Conservation (phyloP, 345 rosid species). For the Eucalyptus urophylla region DNA sequence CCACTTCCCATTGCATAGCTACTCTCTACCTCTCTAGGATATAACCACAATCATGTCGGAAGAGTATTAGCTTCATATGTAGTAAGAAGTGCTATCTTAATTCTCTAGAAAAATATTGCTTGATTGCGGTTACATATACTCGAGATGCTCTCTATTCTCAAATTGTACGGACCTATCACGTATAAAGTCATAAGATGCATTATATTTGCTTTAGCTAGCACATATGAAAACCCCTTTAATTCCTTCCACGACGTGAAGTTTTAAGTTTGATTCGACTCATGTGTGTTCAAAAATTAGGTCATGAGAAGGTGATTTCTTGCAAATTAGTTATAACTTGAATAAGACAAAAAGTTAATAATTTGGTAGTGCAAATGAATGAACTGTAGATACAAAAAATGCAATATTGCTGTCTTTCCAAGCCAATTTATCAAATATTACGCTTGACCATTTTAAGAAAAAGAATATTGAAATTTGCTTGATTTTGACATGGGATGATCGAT, state of each 20-base stretch:
- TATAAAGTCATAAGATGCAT: neutral
- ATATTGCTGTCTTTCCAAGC: neutral
- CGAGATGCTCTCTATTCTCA: neutral
- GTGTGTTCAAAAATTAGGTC: neutral
- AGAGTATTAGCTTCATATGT: neutral
- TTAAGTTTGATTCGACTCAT: neutral
- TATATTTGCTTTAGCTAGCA: rapidly evolving
- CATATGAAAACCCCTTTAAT: neutral
- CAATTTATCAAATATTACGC: neutral
- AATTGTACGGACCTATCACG: neutral
- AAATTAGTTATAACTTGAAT: neutral
- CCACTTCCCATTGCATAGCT: neutral
- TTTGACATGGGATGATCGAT: neutral
- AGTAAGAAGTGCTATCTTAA: neutral
- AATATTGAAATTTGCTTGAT: neutral
- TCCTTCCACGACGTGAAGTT: neutral
- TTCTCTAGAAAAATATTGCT: neutral
- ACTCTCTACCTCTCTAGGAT: neutral
- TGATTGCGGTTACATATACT: neutral
- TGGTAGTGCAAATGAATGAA: neutral
- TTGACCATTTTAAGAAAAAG: neutral
- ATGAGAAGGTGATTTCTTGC: neutral
- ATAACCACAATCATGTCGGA: neutral
- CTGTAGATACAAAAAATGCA: neutral
- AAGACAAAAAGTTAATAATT: neutral